A percentile compares a stretch with the other conserved stretches of the same genome.
phyloP scores from a whole-genome alignment of 495 filamentous ascomycete species.

The Penicillium coffeae region DNA sequence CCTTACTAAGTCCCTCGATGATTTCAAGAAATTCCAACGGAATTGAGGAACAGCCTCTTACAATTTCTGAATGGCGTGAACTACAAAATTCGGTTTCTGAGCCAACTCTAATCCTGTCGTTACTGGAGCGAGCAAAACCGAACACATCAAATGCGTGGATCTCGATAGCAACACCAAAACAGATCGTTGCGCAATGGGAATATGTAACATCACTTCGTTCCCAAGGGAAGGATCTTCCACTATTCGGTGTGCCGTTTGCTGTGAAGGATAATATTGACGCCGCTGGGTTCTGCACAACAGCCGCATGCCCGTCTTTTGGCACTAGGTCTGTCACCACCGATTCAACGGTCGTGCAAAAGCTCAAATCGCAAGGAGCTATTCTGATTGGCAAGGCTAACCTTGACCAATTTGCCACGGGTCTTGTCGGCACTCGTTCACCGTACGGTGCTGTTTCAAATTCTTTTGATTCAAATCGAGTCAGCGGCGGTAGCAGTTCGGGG shows the following conservation, averaged over 20 bases:
- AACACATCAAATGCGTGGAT: constrained; percentile 12
- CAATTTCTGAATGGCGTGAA: constrained; percentile 7
- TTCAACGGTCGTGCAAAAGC: constrained; percentile 8
- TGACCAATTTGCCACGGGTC: constrained; percentile 64
- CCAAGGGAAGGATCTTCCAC: constrained; percentile 44
- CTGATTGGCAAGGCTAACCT: constrained; percentile 66
- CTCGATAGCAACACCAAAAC: constrained; percentile 11
- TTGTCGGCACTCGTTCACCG: constrained; percentile 58
- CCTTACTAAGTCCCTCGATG: no score
- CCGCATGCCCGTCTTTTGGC: constrained; percentile 52
- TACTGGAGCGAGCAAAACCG: constrained; percentile 4
- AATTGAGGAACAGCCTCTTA: constrained; percentile 7
- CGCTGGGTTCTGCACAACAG: constrained; percentile 53
- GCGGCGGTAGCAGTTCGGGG: constrained; percentile 14
- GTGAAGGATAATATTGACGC: constrained; percentile 65
- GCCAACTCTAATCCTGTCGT: constrained; percentile 5
- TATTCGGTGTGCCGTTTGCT: constrained; percentile 62
- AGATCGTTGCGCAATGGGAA: constrained; percentile 11
- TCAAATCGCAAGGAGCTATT: constrained; percentile 49
- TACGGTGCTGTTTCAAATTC: constrained; percentile 42
- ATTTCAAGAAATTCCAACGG: constrained; percentile 4
- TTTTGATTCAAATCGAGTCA: constrained; percentile 4
- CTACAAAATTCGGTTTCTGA: constrained; percentile 2
- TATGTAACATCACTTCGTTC: background rate
- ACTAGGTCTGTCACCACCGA: constrained; percentile 42